phyloP scores from a whole-genome alignment of 2,329 filamentous ascomycete species.

The Chrysosporium queenslandicum region DNA sequence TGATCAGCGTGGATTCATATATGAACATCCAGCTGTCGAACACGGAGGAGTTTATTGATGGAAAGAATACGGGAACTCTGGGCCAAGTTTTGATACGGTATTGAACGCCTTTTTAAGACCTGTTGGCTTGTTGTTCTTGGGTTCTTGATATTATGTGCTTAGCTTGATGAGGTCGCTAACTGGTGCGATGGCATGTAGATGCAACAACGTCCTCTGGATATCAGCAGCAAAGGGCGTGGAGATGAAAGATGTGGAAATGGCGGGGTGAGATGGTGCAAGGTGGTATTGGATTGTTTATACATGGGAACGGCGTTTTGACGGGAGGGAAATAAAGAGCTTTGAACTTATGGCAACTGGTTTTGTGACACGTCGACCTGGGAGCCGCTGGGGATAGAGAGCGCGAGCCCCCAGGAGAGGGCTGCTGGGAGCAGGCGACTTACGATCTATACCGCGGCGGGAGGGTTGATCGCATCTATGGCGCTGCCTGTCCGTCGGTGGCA shows the following conservation, averaged over 20 bases:
- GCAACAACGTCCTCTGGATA: constrained; percentile 98
- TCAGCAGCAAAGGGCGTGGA: constrained; percentile 45
- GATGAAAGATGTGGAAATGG: constrained; percentile 36
- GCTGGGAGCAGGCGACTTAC: background rate
- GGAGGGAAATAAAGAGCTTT: background rate
- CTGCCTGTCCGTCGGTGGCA: background rate
- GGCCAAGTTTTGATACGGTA: constrained; percentile 90
- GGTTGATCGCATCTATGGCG: background rate
- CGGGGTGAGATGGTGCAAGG: constrained; percentile 6
- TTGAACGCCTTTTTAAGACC: background rate
- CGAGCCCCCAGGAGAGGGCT: background rate
- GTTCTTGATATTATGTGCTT: too few relatives aligned
- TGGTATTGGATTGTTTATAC: background rate
- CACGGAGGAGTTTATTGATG: constrained; percentile 85
- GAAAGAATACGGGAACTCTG: constrained; percentile 71
- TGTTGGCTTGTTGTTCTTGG: too few relatives aligned
- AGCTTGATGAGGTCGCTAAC: background rate
- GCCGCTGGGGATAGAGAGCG: too few relatives aligned
- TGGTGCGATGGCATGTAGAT: constrained; percentile 43
- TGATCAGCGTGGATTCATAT: constrained; percentile 92
- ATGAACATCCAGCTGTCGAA: constrained; percentile 95
- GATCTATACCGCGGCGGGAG: background rate
- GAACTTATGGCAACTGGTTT: background rate
- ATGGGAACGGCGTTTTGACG: constrained; percentile 5
- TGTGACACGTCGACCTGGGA: too few relatives aligned